Evolutionary conservation across 2,329 filamentous ascomycete genomes (phyloP).

Genomic region (Aspergillus sojae): DNA sequence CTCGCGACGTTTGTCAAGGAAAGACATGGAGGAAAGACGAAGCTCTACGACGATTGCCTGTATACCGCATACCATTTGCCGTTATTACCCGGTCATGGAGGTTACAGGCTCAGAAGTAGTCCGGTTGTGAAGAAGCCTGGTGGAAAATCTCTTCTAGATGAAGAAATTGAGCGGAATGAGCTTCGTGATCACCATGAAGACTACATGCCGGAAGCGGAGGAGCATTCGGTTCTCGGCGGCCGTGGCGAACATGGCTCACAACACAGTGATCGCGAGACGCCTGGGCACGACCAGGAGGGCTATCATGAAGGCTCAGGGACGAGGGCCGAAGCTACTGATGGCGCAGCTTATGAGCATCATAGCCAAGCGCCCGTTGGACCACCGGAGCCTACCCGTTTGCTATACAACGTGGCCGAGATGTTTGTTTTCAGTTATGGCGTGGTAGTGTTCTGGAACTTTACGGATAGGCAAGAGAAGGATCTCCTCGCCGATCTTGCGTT

Average conservation of each 20-base stretch:
- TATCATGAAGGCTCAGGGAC: constrained; percentile 25
- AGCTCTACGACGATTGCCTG: constrained; percentile 95
- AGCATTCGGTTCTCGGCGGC: constrained; percentile 46
- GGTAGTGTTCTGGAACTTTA: constrained; percentile 99
- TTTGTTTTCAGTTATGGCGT: constrained; percentile 98
- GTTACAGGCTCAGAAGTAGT: constrained; percentile 85
- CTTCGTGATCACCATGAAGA: constrained; percentile 86
- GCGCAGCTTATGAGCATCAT: constrained; percentile 24
- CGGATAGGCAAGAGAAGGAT: constrained; percentile 92
- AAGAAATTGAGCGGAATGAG: constrained; percentile 95
- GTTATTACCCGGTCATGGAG: constrained; percentile 79
- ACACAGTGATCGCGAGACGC: constrained; percentile 11
- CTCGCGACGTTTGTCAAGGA: constrained; percentile 88
- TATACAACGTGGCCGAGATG: constrained; percentile 76
- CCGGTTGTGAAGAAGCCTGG: constrained; percentile 91
- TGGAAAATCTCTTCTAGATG: constrained; percentile 87
- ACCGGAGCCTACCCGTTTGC: constrained; percentile 68
- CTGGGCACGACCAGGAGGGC: constrained; percentile 24
- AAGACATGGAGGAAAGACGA: constrained; percentile 86
- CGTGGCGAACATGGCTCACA: constrained; percentile 26
- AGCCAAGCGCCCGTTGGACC: constrained; percentile 49
- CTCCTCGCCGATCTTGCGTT: constrained; percentile 94
- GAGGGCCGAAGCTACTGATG: constrained; percentile 15
- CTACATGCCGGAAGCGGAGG: constrained; percentile 71
- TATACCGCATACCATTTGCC: constrained; percentile 95